phyloP scores from a whole-genome alignment of 495 filamentous ascomycete species.

The Chaetomium cochliodes region DNA sequence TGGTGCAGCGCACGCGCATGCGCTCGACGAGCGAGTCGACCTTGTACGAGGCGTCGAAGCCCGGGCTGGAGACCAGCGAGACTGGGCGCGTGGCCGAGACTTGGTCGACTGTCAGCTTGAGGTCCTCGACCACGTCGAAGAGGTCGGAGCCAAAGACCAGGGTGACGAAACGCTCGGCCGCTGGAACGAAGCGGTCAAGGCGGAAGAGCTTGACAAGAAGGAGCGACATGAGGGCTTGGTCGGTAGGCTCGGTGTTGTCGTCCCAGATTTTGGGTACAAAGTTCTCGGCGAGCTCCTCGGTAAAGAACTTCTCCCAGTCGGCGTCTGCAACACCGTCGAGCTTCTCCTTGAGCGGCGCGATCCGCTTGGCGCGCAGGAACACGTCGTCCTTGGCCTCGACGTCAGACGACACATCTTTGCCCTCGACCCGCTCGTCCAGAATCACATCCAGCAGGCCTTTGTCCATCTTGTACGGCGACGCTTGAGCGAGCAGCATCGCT shows the following conservation, averaged over 20 bases:
- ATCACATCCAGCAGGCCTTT: slow-evolving; percentile 81
- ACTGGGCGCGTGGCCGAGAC: slow-evolving; percentile 83
- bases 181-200: slow-evolving; percentile 89
- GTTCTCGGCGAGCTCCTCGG: slow-evolving; percentile 84
- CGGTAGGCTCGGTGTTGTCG: slow-evolving; percentile 58
- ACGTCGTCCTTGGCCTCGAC: slow-evolving; percentile 63
- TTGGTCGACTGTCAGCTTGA: slow-evolving; percentile 80
- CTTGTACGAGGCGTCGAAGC: slow-evolving; percentile 98
- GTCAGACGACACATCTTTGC: slow-evolving; percentile 73
- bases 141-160: slow-evolving; percentile 83
- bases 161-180: slow-evolving; percentile 84
- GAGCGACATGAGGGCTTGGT: slow-evolving; percentile 79
- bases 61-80: slow-evolving; percentile 86
- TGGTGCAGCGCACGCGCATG: slow-evolving; percentile 76
- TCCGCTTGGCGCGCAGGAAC: slow-evolving; percentile 63
- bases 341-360: slow-evolving; percentile 71
- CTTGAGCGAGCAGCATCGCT: slow-evolving; percentile 94
- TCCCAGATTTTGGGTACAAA: slow-evolving; percentile 78
- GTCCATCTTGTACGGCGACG: slow-evolving; percentile 91
- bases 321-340: slow-evolving; percentile 58
- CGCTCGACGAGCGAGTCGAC: slow-evolving; percentile 91
- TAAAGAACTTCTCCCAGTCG: slow-evolving; percentile 77
- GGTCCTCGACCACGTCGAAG: slow-evolving; percentile 76
- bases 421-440: slow-evolving; percentile 73
- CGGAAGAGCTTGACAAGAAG: slow-evolving; percentile 92